Evolutionary conservation across 176 grass and related monocot genomes (phyloP).

Genomic region (Poa pratensis): DNA sequence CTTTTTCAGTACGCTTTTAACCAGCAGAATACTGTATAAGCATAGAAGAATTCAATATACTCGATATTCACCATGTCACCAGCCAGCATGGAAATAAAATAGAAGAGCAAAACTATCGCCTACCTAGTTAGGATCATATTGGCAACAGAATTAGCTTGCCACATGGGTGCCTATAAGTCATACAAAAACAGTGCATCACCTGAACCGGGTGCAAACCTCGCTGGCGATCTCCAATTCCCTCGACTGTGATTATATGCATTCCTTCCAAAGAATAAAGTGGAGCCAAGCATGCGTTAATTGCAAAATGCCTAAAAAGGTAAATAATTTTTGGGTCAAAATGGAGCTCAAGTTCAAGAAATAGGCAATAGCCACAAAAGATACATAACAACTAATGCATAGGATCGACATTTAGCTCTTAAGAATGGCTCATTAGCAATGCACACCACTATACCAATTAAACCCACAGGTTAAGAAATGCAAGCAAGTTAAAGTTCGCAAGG

Average conservation of each 20-base stretch:
- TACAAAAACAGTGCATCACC: conserved; percentile 53
- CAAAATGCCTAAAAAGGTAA: conserved; percentile 78
- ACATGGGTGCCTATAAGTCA: conserved; percentile 30
- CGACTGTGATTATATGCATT: conserved; percentile 97
- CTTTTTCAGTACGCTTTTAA: background rate
- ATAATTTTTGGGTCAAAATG: conserved; percentile 27
- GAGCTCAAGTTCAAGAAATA: conserved; percentile 27
- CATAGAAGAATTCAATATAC: background rate
- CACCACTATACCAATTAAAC: background rate
- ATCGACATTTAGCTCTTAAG: conserved; percentile 13
- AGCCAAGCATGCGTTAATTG: conserved; percentile 95
- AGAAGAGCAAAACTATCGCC: background rate
- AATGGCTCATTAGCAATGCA: conserved; percentile 17
- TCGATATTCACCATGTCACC: conserved; percentile 21
- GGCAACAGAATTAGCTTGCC: conserved; percentile 22
- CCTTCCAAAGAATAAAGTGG: conserved; percentile 95
- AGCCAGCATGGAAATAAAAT: conserved; percentile 14
- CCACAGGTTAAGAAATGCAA: conserved; percentile 22
- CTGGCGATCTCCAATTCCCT: conserved; percentile 82
- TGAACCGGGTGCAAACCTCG: conserved; percentile 90
- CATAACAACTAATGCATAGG: background rate
- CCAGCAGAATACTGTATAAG: conserved; percentile 2
- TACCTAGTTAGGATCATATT: conserved; percentile 20
- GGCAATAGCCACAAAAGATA: conserved; percentile 14
- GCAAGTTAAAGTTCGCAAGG: conserved; percentile 2